Conservation (phyloP, 805 yeast genomes). For the Metschnikowia amazonensis region DNA sequence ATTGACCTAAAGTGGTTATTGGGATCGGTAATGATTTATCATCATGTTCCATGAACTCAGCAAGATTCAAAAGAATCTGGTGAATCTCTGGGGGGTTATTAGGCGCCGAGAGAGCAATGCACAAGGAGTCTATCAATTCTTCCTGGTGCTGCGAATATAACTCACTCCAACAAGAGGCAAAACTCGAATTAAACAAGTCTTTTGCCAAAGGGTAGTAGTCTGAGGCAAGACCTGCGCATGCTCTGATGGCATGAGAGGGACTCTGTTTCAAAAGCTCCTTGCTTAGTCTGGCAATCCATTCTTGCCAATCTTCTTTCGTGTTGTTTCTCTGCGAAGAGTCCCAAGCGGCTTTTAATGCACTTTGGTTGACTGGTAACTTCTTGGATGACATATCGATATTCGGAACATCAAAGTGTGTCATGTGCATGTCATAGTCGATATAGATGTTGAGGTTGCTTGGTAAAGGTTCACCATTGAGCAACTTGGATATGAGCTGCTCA, state of each 20-base stretch:
- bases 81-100: conserved; percentile 95
- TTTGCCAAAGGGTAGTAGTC: conserved; percentile 84
- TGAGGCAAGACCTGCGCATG: conserved; percentile 86
- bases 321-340: conserved; percentile 77
- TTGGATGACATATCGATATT: conserved; percentile 66
- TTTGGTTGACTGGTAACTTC: conserved; percentile 67
- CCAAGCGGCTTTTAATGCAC: conserved; percentile 78
- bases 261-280: conserved; percentile 86
- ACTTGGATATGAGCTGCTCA: conserved; percentile 74
- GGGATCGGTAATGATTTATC: conserved; percentile 91
- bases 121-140: conserved; percentile 78
- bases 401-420: conserved; percentile 45
- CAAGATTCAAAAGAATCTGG: conserved; percentile 81
- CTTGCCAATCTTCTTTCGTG: conserved; percentile 96
- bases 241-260: conserved; percentile 90
- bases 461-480: conserved; percentile 79
- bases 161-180: conserved; percentile 94
- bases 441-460: conserved; percentile 73
- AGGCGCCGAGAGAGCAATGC: conserved; percentile 83
- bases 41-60: conserved; percentile 97
- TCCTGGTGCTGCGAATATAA: conserved; percentile 85
- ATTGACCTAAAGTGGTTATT: conserved; percentile 83
- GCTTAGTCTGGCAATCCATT: conserved; percentile 87
- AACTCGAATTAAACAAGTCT: conserved; percentile 89
- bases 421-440: conserved; percentile 47